Conservation (phyloP, 2,329 filamentous ascomycete genomes). For the Stagonosporopsis rhizophila region DNA sequence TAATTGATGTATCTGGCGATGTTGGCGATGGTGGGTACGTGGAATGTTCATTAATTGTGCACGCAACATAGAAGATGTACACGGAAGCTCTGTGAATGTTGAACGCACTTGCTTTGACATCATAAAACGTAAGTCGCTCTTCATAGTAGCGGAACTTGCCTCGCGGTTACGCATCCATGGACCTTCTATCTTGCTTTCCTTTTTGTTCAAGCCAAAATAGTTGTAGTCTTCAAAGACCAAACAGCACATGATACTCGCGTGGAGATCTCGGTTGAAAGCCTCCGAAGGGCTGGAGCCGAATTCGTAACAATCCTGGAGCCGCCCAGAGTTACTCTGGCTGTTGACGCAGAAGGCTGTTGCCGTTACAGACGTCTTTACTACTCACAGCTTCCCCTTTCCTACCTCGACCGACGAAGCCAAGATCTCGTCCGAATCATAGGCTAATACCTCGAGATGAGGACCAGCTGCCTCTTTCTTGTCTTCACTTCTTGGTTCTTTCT, state of each 20-base stretch:
- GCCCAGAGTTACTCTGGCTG: no score
- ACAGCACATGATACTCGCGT: background rate
- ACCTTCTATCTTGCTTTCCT: background rate
- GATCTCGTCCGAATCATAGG: background rate
- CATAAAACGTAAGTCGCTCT: no score
- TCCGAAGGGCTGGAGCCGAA: background rate
- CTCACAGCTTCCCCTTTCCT: background rate
- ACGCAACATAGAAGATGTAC: no score
- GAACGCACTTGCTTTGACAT: no score
- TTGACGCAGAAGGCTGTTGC: background rate
- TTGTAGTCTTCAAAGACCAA: no score
- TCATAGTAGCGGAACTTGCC: no score
- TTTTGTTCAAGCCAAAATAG: background rate
- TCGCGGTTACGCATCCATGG: no score
- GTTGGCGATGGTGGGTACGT: background rate
- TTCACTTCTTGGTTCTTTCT: background rate
- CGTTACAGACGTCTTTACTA: background rate
- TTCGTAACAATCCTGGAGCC: no score
- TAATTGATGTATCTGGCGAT: background rate
- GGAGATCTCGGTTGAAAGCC: background rate
- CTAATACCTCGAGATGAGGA: background rate
- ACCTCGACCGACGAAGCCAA: background rate
- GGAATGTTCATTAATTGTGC: no score
- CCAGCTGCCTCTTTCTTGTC: background rate
- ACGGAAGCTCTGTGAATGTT: no score